These are phyloP conservation scores for Candida pini DNA, from an alignment of 805 yeast species.

Conservation along the genomic window DNA sequence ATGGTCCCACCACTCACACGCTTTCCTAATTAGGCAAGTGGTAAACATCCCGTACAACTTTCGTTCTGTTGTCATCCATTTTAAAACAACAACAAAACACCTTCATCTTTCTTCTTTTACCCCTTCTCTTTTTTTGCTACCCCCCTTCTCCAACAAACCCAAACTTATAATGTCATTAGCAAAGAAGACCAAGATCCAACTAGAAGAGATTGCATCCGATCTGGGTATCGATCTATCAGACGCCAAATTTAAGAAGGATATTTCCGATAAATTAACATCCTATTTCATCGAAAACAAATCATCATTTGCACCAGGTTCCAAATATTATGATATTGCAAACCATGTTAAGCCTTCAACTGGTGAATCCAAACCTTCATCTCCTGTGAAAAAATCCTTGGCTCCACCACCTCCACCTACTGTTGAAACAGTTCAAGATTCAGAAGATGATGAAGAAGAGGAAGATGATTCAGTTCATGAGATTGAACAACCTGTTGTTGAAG, in stretches of 20 bases:
- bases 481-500: conserved; percentile 5
- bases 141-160: background rate
- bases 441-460: conserved; percentile 11
- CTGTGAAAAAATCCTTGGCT: conserved; percentile 3
- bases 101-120: background rate
- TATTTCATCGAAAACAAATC: conserved; percentile 18
- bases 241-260: conserved; percentile 25
- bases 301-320: conserved; percentile 18
- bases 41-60: too few relatives aligned
- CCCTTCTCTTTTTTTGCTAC: background rate
- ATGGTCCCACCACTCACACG: too few relatives aligned
- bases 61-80: too few relatives aligned
- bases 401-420: background rate
- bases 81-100: too few relatives aligned
- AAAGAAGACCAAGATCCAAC: conserved; percentile 28
- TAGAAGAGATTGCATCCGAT: conserved; percentile 27
- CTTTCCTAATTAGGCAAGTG: too few relatives aligned
- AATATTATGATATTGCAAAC: conserved; percentile 24
- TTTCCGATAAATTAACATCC: conserved; percentile 18
- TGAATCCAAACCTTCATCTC: conserved; percentile 2
- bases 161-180: conserved; percentile 15
- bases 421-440: conserved; percentile 7
- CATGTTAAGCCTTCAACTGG: conserved; percentile 7
- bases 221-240: conserved; percentile 18
- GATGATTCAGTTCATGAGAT: background rate